Percentiles rank a stretch among this genome's conserved stretches.
These are phyloP conservation scores for Vachellia pachyceras DNA, from an alignment of 306 rosid species.

Conservation along the genomic window DNA sequence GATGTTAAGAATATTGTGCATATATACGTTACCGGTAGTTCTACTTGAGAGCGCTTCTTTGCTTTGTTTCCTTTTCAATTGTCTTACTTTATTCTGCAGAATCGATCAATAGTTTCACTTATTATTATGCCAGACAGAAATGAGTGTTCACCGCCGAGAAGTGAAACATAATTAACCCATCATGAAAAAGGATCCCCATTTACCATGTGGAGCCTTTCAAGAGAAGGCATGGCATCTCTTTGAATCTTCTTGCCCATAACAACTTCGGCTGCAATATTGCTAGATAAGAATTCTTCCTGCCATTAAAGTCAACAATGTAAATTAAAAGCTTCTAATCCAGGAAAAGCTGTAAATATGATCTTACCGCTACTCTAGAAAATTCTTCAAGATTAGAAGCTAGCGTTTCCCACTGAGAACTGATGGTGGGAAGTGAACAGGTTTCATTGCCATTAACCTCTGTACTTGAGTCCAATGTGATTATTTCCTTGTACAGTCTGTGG, in stretches of 20 bases:
- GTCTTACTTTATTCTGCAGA: slow-evolving; percentile 67
- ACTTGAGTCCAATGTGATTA: slow-evolving; percentile 43
- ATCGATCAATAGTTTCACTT: slow-evolving; percentile 20
- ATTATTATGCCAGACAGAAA: slow-evolving; percentile 22
- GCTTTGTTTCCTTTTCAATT: slow-evolving; percentile 56
- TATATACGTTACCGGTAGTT: slow-evolving; percentile 63
- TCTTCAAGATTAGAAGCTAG: slow-evolving; percentile 73
- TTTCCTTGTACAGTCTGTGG: slow-evolving; percentile 56
- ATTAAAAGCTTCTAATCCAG: slow-evolving; percentile 1
- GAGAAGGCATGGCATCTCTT: slow-evolving; percentile 68
- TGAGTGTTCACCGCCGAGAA: background rate
- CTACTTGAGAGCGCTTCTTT: slow-evolving; percentile 50
- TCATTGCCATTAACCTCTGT: slow-evolving; percentile 47
- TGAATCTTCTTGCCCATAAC: slow-evolving; percentile 60
- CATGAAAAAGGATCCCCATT: slow-evolving; percentile 22
- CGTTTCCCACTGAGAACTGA: slow-evolving; percentile 77
- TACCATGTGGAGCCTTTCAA: slow-evolving; percentile 74
- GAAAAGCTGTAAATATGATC: slow-evolving; percentile 36
- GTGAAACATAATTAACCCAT: slow-evolving; percentile 9
- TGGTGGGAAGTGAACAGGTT: slow-evolving; percentile 45
- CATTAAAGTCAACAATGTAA: slow-evolving; percentile 43
- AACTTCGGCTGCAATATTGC: slow-evolving; percentile 21
- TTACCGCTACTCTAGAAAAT: slow-evolving; percentile 60
- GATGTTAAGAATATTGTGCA: slow-evolving; percentile 5
- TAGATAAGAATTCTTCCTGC: slow-evolving; percentile 58